Evolutionary conservation across 2,329 filamentous ascomycete species (phyloP).

Genomic region (Penicillium psychrosexuale): DNA sequence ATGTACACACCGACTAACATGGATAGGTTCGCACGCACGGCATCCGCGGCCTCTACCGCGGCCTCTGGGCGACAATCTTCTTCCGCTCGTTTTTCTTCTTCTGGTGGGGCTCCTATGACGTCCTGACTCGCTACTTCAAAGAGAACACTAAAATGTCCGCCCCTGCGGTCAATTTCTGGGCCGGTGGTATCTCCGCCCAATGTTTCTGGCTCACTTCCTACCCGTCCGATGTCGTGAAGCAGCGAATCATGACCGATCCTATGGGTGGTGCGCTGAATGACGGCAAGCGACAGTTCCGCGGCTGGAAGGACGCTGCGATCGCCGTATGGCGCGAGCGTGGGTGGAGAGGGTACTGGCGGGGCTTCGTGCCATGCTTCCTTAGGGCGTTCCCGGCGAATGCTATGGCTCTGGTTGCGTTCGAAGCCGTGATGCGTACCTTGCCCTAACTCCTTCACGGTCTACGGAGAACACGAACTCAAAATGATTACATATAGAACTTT

Average conservation of each 20-base stretch:
- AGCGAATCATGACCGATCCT: conserved; percentile 94
- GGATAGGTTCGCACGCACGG: conserved; percentile 60
- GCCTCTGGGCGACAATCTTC: conserved; percentile 76
- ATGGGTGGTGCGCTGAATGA: conserved; percentile 68
- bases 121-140: conserved; percentile 68
- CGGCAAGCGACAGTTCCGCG: conserved; percentile 63
- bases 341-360: conserved; percentile 81
- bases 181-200: conserved; percentile 87
- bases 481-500: neutral
- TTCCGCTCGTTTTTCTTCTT: conserved; percentile 95
- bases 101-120: conserved; percentile 96
- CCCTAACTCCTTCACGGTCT: conserved; percentile 27
- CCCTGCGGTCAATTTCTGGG: conserved; percentile 93
- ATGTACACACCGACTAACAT: neutral
- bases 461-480: conserved; percentile 1
- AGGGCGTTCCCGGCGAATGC: conserved; percentile 95
- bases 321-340: conserved; percentile 75
- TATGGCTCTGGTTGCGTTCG: conserved; percentile 88
- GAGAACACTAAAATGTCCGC: conserved; percentile 67
- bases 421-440: conserved; percentile 73
- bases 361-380: conserved; percentile 89
- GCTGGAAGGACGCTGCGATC: conserved; percentile 76
- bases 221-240: conserved; percentile 90
- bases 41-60: conserved; percentile 77
- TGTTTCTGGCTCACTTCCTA: conserved; percentile 93